phyloP scores from a whole-genome alignment of 2,329 filamentous ascomycete genomes.

The Blumeria hordei region DNA sequence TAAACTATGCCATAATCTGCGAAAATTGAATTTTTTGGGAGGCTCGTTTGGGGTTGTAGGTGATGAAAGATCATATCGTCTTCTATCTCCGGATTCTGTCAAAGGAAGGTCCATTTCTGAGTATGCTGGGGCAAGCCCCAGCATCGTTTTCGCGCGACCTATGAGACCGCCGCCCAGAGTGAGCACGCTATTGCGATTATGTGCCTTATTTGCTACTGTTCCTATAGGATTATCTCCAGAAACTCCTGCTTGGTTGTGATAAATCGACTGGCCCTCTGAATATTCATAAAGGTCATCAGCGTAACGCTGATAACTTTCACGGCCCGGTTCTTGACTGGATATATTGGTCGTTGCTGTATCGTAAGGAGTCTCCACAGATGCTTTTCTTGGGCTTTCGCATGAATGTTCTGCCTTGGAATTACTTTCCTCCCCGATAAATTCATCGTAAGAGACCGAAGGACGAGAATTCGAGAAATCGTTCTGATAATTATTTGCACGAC shows the following conservation, averaged over 20 bases:
- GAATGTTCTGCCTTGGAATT: slow-evolving; percentile 22
- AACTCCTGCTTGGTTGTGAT: slow-evolving; percentile 53
- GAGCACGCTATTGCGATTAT: slow-evolving; percentile 72
- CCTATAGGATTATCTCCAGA: slow-evolving; percentile 30
- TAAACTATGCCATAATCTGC: slow-evolving; percentile 82
- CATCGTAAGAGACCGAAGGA: slow-evolving; percentile 81
- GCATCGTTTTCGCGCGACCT: slow-evolving; percentile 67
- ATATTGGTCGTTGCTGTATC: slow-evolving; percentile 6
- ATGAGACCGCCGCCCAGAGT: slow-evolving; percentile 68
- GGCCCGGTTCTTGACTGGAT: slow-evolving; percentile 49
- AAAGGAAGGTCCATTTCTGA: slow-evolving; percentile 96
- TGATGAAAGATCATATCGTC: slow-evolving; percentile 20
- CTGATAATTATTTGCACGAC: slow-evolving; percentile 39
- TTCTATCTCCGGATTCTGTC: slow-evolving; percentile 45
- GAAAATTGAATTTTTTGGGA: slow-evolving; percentile 37
- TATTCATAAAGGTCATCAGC: slow-evolving; percentile 70
- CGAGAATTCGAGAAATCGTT: slow-evolving; percentile 42
- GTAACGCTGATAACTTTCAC: slow-evolving; percentile 79
- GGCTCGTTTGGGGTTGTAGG: slow-evolving; percentile 19
- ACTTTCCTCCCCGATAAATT: slow-evolving; percentile 55
- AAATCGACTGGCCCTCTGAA: slow-evolving; percentile 43
- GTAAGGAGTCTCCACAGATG: slow-evolving; percentile 11
- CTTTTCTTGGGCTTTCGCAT: slow-evolving; percentile 13
- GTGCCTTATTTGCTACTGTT: slow-evolving; percentile 26
- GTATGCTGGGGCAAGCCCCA: slow-evolving; percentile 70